Conservation (phyloP, 805 yeast species). For the Zygoascus biomembranicola region DNA sequence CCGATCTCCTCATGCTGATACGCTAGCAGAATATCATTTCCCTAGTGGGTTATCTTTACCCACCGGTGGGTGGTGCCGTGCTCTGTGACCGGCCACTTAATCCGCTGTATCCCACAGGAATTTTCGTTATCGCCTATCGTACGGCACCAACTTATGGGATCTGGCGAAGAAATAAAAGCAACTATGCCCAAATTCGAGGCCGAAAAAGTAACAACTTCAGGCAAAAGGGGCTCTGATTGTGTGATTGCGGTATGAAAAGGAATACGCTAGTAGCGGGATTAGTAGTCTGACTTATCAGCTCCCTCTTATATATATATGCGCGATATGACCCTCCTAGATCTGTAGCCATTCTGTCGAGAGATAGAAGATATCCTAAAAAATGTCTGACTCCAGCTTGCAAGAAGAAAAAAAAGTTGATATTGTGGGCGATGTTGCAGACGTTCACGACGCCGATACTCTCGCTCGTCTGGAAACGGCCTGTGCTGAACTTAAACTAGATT, state of each 20-base stretch:
- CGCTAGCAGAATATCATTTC: background rate
- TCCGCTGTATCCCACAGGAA: background rate
- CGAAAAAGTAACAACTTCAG: too few relatives aligned
- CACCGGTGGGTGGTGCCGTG: background rate
- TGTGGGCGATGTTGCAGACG: background rate
- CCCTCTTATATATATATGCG: too few relatives aligned
- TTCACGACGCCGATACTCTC: background rate
- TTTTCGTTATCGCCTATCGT: background rate
- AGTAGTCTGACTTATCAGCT: too few relatives aligned
- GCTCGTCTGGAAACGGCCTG: conserved; percentile 30
- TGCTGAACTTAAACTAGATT: conserved; percentile 42
- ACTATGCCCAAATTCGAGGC: background rate
- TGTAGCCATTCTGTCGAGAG: background rate
- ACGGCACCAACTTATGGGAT: background rate
- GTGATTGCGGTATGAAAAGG: too few relatives aligned
- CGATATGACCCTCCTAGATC: too few relatives aligned
- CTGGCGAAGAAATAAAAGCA: background rate
- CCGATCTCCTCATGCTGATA: background rate
- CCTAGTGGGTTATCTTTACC: too few relatives aligned
- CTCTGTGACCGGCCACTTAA: background rate
- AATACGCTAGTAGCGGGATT: too few relatives aligned
- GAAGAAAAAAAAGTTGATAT: background rate
- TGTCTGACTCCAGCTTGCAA: background rate
- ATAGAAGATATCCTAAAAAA: background rate
- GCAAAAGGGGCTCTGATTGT: too few relatives aligned